phyloP scores from a whole-genome alignment of 2,329 filamentous ascomycete genomes.

The Fusarium camptoceras region DNA sequence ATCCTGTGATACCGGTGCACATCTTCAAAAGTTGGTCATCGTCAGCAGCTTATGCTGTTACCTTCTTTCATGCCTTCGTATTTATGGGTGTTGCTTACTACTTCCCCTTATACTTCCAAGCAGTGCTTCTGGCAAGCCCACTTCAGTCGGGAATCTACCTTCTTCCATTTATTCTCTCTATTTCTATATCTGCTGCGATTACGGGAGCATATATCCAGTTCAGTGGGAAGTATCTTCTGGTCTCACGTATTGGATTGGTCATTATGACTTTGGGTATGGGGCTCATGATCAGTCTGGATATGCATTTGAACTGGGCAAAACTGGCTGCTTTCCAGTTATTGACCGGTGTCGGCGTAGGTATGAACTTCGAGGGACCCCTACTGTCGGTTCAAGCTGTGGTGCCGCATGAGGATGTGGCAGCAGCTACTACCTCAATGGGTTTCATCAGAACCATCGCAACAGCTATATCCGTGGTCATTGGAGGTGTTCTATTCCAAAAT shows the following conservation, averaged over 20 bases:
- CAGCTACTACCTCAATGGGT: slow-evolving; percentile 71
- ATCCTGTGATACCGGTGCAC: slow-evolving; percentile 75
- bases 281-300: slow-evolving; percentile 66
- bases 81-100: slow-evolving; percentile 77
- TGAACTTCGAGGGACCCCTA: slow-evolving; percentile 72
- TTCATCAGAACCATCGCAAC: slow-evolving; percentile 73
- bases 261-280: slow-evolving; percentile 71
- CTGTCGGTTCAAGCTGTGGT: slow-evolving; percentile 74
- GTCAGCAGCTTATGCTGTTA: slow-evolving; percentile 64
- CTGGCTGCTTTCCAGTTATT: slow-evolving; percentile 69
- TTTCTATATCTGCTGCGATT: slow-evolving; percentile 57
- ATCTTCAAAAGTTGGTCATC: slow-evolving; percentile 69
- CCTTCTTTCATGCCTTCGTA: slow-evolving; percentile 63
- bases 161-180: slow-evolving; percentile 68
- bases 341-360: slow-evolving; percentile 69
- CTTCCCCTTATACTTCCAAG: slow-evolving; percentile 79
- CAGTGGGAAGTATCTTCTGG: slow-evolving; percentile 68
- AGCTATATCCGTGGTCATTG: slow-evolving; percentile 73
- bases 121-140: slow-evolving; percentile 70
- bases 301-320: slow-evolving; percentile 60
- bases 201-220: slow-evolving; percentile 60
- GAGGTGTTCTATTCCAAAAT: slow-evolving; percentile 79
- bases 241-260: slow-evolving; percentile 65
- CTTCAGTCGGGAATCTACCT: slow-evolving; percentile 71
- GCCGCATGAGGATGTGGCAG: slow-evolving; percentile 68